Conservation (phyloP, 2,329 filamentous ascomycete genomes). For the Xylariaceae sp. region DNA sequence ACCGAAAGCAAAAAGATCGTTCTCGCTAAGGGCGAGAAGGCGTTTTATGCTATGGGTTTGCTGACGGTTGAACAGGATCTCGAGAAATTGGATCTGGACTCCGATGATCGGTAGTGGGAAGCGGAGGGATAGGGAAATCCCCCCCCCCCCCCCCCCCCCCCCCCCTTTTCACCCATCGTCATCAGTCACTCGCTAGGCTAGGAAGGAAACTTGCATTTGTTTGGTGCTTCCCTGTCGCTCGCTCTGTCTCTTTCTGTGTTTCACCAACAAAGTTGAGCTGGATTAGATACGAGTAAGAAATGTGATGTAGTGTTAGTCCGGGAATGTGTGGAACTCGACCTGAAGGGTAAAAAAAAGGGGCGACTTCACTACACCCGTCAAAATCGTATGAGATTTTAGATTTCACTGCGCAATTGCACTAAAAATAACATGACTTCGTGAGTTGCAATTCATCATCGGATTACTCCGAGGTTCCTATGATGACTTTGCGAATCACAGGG, state of each 20-base stretch:
- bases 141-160: no score
- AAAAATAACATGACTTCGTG: constrained; percentile 7
- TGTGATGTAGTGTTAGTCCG: background rate
- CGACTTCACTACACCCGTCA: background rate
- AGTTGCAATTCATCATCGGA: constrained; percentile 1
- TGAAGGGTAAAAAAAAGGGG: background rate
- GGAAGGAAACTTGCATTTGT: background rate
- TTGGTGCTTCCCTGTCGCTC: background rate
- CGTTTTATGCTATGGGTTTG: constrained; percentile 73
- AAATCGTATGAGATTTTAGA: constrained; percentile 2
- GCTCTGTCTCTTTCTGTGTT: background rate
- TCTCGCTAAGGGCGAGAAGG: constrained; percentile 56
- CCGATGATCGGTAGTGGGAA: constrained; percentile 26
- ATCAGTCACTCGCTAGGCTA: background rate
- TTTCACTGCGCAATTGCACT: constrained; percentile 7
- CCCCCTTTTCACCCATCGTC: no score
- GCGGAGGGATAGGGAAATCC: background rate
- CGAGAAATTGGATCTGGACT: constrained; percentile 53
- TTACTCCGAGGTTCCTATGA: constrained; percentile 1
- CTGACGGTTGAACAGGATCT: constrained; percentile 74
- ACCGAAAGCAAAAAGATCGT: constrained; percentile 42
- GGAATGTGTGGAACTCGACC: background rate
- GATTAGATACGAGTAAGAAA: constrained; percentile 1
- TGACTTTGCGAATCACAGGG: constrained; percentile 6
- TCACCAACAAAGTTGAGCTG: background rate